phyloP scores from a whole-genome alignment of 805 yeast species.

The Soucietia sequanensis region DNA sequence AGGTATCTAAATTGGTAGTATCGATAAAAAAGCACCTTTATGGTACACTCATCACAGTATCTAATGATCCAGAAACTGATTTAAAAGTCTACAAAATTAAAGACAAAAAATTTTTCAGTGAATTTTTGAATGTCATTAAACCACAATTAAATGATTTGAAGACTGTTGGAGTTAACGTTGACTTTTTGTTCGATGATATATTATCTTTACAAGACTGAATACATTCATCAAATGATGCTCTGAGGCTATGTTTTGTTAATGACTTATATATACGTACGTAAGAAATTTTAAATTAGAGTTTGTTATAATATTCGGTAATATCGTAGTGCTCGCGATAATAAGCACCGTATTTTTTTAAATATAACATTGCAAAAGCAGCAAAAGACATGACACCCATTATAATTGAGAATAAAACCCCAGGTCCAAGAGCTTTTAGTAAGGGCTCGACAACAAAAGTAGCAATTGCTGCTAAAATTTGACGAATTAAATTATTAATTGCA shows the following conservation, averaged over 20 bases:
- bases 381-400: conserved; percentile 56
- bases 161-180: conserved; percentile 70
- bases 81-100: conserved; percentile 30
- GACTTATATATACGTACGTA: not conserved
- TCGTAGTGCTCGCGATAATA: conserved; percentile 64
- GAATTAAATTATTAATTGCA: conserved; percentile 72
- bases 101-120: conserved; percentile 42
- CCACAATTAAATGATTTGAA: conserved; percentile 64
- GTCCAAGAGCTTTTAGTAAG: conserved; percentile 60
- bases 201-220: conserved; percentile 10
- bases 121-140: conserved; percentile 52
- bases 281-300: conserved; percentile 33
- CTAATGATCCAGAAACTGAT: conserved; percentile 24
- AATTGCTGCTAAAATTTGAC: conserved; percentile 72
- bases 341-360: conserved; percentile 57
- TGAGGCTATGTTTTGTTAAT: too few species aligned
- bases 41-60: conserved; percentile 55
- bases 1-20: conserved; percentile 57
- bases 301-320: conserved; percentile 55
- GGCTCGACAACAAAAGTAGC: conserved; percentile 80
- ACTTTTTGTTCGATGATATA: conserved; percentile 55
- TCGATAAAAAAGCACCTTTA: conserved; percentile 66
- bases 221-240: not conserved
- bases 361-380: conserved; percentile 39
- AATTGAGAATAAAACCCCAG: conserved; percentile 69